Evolutionary conservation across 169 alveolate species (phyloP).

Genomic region (Neospora caninum): DNA sequence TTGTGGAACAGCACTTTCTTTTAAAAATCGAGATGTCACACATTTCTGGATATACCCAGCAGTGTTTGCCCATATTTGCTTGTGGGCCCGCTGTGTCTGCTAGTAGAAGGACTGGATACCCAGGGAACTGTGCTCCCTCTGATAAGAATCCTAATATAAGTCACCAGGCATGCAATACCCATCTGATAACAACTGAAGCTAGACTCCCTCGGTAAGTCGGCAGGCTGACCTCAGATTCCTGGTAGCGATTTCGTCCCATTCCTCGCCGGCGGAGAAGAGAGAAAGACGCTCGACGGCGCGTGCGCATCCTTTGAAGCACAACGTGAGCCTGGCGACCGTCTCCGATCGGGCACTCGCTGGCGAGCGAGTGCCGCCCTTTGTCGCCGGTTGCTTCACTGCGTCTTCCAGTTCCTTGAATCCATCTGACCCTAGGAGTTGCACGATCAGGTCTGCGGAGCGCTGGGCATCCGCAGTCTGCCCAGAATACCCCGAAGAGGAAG

Average conservation of each 20-base stretch:
- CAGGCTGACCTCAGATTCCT: background rate
- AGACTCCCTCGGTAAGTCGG: too few species aligned
- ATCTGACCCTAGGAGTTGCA: background rate
- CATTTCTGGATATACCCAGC: too few species aligned
- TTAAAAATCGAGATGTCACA: too few species aligned
- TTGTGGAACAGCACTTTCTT: too few species aligned
- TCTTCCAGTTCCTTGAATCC: background rate
- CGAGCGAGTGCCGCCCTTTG: background rate
- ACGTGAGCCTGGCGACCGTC: background rate
- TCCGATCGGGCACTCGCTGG: background rate
- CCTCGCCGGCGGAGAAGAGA: background rate
- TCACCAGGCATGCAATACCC: too few species aligned
- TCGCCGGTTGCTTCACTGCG: background rate
- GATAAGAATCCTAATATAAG: too few species aligned
- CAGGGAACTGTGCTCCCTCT: too few species aligned
- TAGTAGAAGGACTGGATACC: too few species aligned
- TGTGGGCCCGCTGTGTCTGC: too few species aligned
- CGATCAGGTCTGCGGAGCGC: background rate
- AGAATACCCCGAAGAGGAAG: background rate
- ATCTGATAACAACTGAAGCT: too few species aligned
- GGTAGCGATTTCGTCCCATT: conserved; percentile 5
- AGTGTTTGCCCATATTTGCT: too few species aligned
- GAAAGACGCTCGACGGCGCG: background rate
- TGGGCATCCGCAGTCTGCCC: background rate
- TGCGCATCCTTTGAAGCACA: conserved; percentile 5